Evolutionary conservation across 2,329 filamentous ascomycete species (phyloP).

Genomic region (Monilinia laxa): DNA sequence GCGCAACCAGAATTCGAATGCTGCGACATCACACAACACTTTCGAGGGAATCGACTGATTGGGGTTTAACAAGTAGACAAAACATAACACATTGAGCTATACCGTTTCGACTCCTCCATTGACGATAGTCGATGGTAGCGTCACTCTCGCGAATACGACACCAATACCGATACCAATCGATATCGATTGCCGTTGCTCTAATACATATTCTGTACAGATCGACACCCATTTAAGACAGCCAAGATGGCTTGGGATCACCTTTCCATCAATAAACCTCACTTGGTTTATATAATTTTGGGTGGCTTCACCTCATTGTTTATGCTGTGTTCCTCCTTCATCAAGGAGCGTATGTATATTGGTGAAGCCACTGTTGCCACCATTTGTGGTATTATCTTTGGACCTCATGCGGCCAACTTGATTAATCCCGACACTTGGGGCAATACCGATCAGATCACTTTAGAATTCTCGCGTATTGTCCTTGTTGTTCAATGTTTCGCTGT

Average conservation of each 20-base stretch:
- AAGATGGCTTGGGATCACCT: conserved; percentile 78
- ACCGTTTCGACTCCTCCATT: neutral
- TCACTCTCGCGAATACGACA: conserved; percentile 4
- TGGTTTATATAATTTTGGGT: conserved; percentile 98
- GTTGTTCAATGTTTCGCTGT: conserved; percentile 93
- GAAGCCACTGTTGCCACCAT: conserved; percentile 93
- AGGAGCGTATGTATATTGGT: conserved; percentile 97
- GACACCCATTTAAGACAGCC: conserved; percentile 12
- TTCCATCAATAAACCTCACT: conserved; percentile 86
- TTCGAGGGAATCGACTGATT: conserved; percentile 40
- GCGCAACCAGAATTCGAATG: conserved; percentile 49
- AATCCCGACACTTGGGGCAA: conserved; percentile 76
- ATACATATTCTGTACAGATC: conserved; percentile 8
- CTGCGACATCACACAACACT: conserved; percentile 40
- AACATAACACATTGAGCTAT: conserved; percentile 26
- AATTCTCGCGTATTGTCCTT: conserved; percentile 85
- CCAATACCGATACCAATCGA: conserved; percentile 14
- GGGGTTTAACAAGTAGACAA: conserved; percentile 34
- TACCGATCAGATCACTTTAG: conserved; percentile 80
- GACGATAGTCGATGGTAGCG: neutral
- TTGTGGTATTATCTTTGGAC: conserved; percentile 85
- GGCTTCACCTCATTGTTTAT: conserved; percentile 98
- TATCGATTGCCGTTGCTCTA: conserved; percentile 17
- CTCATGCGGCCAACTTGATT: conserved; percentile 78
- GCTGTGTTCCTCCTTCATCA: conserved; percentile 96